Conservation (phyloP, 768 basidiomycete species). For the Russula olivacea region DNA sequence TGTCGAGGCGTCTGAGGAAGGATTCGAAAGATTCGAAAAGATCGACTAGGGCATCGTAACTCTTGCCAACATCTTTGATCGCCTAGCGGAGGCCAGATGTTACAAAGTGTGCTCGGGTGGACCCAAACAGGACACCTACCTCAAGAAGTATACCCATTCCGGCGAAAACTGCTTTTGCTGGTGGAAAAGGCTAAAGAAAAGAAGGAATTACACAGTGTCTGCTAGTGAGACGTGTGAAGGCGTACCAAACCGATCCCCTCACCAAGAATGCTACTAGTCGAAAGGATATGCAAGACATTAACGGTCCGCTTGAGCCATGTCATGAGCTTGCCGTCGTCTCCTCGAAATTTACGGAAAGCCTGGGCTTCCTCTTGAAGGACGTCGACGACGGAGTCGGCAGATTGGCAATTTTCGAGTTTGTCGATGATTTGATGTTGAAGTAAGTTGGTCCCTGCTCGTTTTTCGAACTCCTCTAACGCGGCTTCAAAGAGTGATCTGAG, state of each 20-base stretch:
- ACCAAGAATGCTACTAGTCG: not conserved
- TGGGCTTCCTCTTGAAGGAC: not conserved
- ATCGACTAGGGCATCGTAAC: too few relatives aligned
- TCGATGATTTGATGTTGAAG: not conserved
- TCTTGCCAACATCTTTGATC: not conserved
- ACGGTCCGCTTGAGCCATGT: not conserved
- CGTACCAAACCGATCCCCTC: too few relatives aligned
- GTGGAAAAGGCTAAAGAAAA: not conserved
- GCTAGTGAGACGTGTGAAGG: too few relatives aligned
- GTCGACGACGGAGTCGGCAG: not conserved
- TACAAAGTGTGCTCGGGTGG: too few relatives aligned
- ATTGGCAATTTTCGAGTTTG: not conserved
- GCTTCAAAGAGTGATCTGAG: not conserved
- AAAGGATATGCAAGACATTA: not conserved
- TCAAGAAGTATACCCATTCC: not conserved
- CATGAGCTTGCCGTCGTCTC: not conserved
- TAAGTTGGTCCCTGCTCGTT: not conserved
- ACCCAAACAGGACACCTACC: not conserved
- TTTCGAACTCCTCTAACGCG: not conserved
- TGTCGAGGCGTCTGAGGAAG: too few relatives aligned
- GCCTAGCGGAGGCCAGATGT: not conserved
- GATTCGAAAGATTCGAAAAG: too few relatives aligned
- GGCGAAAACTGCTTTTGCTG: not conserved
- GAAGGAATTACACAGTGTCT: not conserved
- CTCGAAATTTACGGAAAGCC: not conserved